Base-by-base conservation (phyloP, 768 basidiomycete genomes). In the Lactifluus hygrophoroides region DNA sequence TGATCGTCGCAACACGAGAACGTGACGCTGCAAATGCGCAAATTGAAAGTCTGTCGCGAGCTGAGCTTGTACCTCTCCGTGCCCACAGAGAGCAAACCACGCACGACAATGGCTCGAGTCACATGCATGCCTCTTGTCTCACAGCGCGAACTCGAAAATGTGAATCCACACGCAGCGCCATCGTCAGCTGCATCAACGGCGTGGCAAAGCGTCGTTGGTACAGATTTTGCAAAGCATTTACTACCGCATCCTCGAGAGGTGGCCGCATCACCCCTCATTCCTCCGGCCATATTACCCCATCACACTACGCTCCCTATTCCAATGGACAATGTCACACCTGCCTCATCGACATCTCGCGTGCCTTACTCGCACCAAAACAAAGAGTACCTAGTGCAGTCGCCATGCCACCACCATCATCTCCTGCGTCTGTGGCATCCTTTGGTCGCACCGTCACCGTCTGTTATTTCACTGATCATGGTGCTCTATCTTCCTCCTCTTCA, bases 321-420 rank as follows among this genome's bases (percentile, higher is more conserved):
- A 69, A 63, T 51, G 80, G 82, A 14, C 75, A 81, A n/a, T 51
- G 67, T 70, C 54, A 72, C 73, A 19, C 70, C 76, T 27, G 63
- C 69, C 25, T 62, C 63, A 19, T 52, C 68, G 28, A 69, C 67
- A 28, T 66, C 66, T 27, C 61, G 67, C 30, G 48, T 61, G 2
- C 74, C 14, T 56, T 74, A 17, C 70, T 68, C 59, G 86, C 84
- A 11, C 83, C 85, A 44, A 79, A 86, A 30, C 77, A 80, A 14
- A 77, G 88, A 51, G 68, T 88, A 59, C 85, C 88, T 30, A 88
- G 86, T 65, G 75, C 79, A n/a, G 70, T 87, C 27, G 83, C 86
- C 7, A 90, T 91, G 89, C 89, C 88, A 2, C 89, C 88, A 3
- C 88, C 88, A 17, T 74, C 84, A 0, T 87, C 86, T 13, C 88